Percentiles rank a stretch among this genome's conserved stretches.
These are phyloP conservation scores for Huntiella moniliformis DNA, from an alignment of 2,329 filamentous ascomycete species.

Conservation along the genomic window DNA sequence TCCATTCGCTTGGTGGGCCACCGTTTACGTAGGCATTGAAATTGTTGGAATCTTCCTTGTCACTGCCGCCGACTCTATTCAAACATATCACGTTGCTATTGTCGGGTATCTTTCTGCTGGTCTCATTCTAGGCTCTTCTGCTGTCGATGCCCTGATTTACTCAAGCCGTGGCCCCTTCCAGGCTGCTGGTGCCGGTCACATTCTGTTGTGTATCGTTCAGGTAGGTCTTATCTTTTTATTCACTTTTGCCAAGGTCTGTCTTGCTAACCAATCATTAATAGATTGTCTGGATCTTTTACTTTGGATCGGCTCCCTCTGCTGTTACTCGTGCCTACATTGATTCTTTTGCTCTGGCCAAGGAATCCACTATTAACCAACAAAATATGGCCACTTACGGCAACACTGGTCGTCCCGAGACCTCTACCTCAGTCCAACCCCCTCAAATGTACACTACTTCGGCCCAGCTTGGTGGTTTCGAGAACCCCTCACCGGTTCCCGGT, in stretches of 20 bases:
- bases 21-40: slow-evolving; percentile 68
- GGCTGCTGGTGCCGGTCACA: slow-evolving; percentile 81
- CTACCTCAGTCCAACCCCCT: slow-evolving; percentile 56
- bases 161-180: slow-evolving; percentile 52
- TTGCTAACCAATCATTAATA: slow-evolving; percentile 20
- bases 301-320: slow-evolving; percentile 77
- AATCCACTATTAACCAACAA: slow-evolving; percentile 47
- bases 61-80: slow-evolving; percentile 63
- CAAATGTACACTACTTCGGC: slow-evolving; percentile 97
- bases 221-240: slow-evolving; percentile 35
- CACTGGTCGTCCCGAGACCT: slow-evolving; percentile 62
- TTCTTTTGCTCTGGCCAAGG: slow-evolving; percentile 87
- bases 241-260: neutral
- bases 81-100: slow-evolving; percentile 81
- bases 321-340: slow-evolving; percentile 81
- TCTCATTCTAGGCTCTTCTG: slow-evolving; percentile 67
- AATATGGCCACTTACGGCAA: slow-evolving; percentile 58
- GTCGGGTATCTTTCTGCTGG: slow-evolving; percentile 73
- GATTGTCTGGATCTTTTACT: slow-evolving; percentile 99
- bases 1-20: slow-evolving; percentile 81
- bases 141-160: slow-evolving; percentile 76
- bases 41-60: slow-evolving; percentile 67
- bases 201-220: slow-evolving; percentile 79
- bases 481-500: slow-evolving; percentile 66
- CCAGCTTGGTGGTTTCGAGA: slow-evolving; percentile 90